Evolutionary conservation across 805 yeast species (phyloP), one percentile per base, ranked within the genome.

Genomic region (Saturnispora ahearnii): DNA sequence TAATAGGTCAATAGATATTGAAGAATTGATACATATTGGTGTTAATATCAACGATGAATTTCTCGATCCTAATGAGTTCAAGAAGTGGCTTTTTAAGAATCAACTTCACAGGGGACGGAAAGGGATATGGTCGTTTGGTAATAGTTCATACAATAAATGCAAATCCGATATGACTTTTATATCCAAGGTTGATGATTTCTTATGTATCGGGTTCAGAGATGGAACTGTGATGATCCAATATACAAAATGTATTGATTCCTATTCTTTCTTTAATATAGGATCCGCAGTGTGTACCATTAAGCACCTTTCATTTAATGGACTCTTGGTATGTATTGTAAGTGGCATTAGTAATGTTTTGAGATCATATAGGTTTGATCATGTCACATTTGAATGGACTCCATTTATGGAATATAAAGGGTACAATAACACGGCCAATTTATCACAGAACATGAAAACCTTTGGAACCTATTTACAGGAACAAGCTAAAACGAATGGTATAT

Each of bases 141-240:
- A 18, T n/a, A n/a, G n/a, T 13, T 4, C 11, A 15, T 32, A 28
- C 18, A 12, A 21, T 4, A 5, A 5, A 2, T n/a, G 37, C 13
- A 30, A 31, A 3, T 50, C 53, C 2, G 55, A 50, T 5, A 32
- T 53, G 6, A 50, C 53, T n/a, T 44, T 37, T 21, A 9, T 46
- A 18, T 26, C 36, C 30, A 11, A 11, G 5, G 15, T 29, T 9
- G 13, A 31, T 13, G 41, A 21, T 22, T 22, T 29, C 6, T 7
- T 15, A 8, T 43, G 33, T 3, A 41, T 24, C 40, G 53, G 55
- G 2, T 53, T 48, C 24, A 48, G 55, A 45, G 48, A 53, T 32
- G 55, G 55, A 13, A 41, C 29, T 6, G 50, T 51, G 10, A 12
- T 38, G 4, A 45, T 50, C 8, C 32, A 29, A 10, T 4, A 47